Conservation (phyloP, 1,284 basidiomycete genomes). For the Papiliotrema fonsecae region DNA sequence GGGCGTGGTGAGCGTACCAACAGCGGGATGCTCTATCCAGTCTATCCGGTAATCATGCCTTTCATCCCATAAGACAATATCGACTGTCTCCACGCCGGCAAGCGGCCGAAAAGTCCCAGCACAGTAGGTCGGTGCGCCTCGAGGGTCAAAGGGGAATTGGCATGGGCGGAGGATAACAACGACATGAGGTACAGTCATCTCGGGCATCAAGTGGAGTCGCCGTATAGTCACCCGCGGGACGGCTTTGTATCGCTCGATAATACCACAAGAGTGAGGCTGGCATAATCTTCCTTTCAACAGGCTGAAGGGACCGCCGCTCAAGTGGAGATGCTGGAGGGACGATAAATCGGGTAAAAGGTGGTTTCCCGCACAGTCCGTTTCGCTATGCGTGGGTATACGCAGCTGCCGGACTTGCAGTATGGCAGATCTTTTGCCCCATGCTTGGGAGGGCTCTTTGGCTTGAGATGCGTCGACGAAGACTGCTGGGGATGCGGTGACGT, state of each 20-base stretch:
- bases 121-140: neutral
- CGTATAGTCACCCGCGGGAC: neutral
- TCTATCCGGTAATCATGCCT: neutral
- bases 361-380: neutral
- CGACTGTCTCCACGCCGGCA: neutral
- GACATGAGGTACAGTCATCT: neutral
- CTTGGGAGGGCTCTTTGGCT: neutral
- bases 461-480: neutral
- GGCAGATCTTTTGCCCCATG: neutral
- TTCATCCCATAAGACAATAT: constrained; percentile 1
- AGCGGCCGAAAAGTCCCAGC: neutral
- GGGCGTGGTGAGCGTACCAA: neutral
- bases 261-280: neutral
- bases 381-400: neutral
- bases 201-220: neutral
- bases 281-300: neutral
- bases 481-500: neutral
- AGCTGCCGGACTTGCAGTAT: neutral
- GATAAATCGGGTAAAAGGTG: neutral
- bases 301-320: neutral
- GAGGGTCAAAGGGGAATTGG: neutral
- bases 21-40: neutral
- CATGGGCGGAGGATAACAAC: constrained; percentile 1
- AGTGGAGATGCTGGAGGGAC: neutral
- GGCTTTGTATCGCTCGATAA: neutral